Evolutionary conservation across 257 asterid genomes (phyloP).

Genomic region (Cinchona pubescens): DNA sequence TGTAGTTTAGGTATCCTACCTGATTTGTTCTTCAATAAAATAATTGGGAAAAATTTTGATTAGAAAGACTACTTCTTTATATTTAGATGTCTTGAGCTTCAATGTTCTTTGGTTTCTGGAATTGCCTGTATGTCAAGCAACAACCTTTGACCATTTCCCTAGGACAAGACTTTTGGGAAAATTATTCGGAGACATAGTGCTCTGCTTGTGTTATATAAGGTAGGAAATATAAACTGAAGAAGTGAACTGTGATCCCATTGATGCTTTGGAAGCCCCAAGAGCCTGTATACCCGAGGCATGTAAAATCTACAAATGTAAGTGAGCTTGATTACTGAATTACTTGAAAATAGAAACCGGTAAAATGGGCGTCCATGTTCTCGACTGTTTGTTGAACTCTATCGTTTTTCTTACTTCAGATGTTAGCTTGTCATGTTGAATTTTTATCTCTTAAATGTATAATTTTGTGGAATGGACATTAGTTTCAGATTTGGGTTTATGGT

Average conservation of each 20-base stretch:
- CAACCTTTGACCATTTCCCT: slow-evolving; percentile 26
- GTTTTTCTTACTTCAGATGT: neutral
- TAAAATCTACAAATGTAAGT: too few relatives aligned
- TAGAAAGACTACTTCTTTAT: too few relatives aligned
- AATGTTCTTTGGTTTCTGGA: neutral
- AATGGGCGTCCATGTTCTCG: neutral
- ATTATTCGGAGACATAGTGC: slow-evolving; percentile 81
- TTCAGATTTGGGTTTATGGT: neutral
- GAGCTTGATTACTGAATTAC: neutral
- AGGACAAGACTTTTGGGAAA: slow-evolving; percentile 83
- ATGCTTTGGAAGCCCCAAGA: slow-evolving; percentile 98
- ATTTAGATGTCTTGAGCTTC: neutral
- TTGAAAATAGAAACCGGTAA: neutral
- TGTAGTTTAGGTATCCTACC: neutral
- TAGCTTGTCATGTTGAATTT: neutral
- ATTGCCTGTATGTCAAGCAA: slow-evolving; percentile 3
- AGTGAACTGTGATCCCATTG: slow-evolving; percentile 64
- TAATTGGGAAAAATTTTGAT: too few relatives aligned
- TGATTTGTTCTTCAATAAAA: neutral
- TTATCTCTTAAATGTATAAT: neutral
- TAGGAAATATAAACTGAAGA: slow-evolving; percentile 56
- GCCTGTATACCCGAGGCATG: slow-evolving; percentile 97
- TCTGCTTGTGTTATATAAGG: slow-evolving; percentile 61
- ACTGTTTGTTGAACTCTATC: neutral
- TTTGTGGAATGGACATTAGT: neutral